Base-by-base conservation (phyloP, 176 grass and related monocot genomes). In the Phoenix dactylifera region DNA sequence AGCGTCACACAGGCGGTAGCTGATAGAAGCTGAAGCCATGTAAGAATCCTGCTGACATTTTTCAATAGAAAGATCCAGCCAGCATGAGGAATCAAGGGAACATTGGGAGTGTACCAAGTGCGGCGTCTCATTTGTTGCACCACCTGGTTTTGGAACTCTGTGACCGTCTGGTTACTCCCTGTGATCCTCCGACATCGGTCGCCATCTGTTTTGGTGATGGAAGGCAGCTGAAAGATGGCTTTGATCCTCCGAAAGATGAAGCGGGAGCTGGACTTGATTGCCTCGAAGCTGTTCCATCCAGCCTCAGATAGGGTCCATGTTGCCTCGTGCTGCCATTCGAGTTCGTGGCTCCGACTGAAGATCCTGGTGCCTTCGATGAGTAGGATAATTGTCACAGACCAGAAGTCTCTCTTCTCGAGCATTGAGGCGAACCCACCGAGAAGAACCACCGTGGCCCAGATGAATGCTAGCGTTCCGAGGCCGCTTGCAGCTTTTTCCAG, bases 21-120 rank as follows among this genome's bases (percentile, higher is more conserved):
- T 0, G 87, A 90, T 49, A 76, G 28, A 52, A 90, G 23, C 63
- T 90, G 87, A 44, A 90, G 67, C 68, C 63, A 79, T 39, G 32
- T 69, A 39, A 86, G 75, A 1, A 75, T 26, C 22, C 3, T 4
- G n/a, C 22, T 18, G 54, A 20, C 24, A 16, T 28, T 24, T 9
- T 59, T 63, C 51, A 26, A 28, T 17, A 54, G 50, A 24, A 74
- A 62, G 59, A 74, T 16, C 51, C 58, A 55, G 28, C 71, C 59
- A 9, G 39, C 60, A 35, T 30, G 17, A 3, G 71, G 71, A 26
- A 74, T 18, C 10, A 74, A 23, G 25, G 24, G 60, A 63, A 74
- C 28, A 17, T 59, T 16, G 57, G 22, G 35, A 44, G 6, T 14
- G 35, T 44, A 44, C 35, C 35, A 44, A 3, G 35, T 14, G 1